phyloP scores from a whole-genome alignment of 495 filamentous ascomycete genomes.

The Penicilliopsis zonata region DNA sequence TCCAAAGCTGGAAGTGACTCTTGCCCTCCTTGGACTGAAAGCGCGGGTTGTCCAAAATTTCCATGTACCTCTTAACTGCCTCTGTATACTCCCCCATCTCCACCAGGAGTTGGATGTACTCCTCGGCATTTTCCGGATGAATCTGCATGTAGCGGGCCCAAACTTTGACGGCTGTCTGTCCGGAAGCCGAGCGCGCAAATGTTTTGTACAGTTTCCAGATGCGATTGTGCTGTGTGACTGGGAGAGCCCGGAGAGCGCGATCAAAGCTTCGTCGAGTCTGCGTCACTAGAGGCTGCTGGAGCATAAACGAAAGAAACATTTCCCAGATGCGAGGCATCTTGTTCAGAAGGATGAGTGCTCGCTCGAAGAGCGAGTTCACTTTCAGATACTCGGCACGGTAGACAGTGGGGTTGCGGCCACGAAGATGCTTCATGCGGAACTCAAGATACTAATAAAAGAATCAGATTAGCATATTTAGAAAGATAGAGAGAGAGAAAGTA shows the following conservation, averaged over 20 bases:
- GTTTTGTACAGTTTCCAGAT: conserved; percentile 89
- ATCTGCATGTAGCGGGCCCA: conserved; percentile 98
- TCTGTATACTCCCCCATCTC: conserved; percentile 80
- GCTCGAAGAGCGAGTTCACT: conserved; percentile 92
- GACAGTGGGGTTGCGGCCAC: conserved; percentile 70
- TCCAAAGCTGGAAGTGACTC: conserved; percentile 94
- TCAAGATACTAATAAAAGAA: conserved; percentile 57
- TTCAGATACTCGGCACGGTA: conserved; percentile 77
- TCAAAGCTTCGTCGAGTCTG: conserved; percentile 86
- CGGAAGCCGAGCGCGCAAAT: conserved; percentile 88
- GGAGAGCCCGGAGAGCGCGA: conserved; percentile 84
- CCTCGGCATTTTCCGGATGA: conserved; percentile 90
- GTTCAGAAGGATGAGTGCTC: conserved; percentile 86
- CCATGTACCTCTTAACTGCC: conserved; percentile 86
- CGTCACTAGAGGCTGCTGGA: conserved; percentile 87
- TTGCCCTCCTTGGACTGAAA: conserved; percentile 91
- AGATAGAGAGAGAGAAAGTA: neutral
- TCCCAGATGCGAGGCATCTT: conserved; percentile 99
- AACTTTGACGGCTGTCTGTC: conserved; percentile 81
- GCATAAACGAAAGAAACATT: conserved; percentile 87
- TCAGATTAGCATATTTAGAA: neutral
- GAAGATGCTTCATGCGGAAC: conserved; percentile 72
- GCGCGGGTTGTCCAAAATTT: conserved; percentile 81
- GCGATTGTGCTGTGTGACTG: conserved; percentile 91
- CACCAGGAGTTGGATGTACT: conserved; percentile 80